Evolutionary conservation across 352 stramenopile genomes (phyloP).

Genomic region (Globisporangium acanthophoron): DNA sequence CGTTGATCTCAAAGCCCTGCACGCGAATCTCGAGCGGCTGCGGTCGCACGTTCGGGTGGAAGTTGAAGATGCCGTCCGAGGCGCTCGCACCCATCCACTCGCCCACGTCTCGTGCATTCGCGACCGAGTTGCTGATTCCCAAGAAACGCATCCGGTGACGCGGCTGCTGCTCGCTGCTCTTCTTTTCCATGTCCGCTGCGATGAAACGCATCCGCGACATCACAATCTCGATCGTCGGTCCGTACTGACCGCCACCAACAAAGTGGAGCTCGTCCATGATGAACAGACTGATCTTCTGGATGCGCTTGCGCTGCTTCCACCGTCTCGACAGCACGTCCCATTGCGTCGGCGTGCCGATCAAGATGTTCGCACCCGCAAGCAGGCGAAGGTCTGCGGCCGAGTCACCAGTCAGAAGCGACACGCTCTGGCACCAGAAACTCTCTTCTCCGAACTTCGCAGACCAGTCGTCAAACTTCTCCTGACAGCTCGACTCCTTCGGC

Average conservation of each 20-base stretch:
- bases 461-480: conserved; percentile 81
- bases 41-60: conserved; percentile 93
- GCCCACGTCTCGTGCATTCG: conserved; percentile 96
- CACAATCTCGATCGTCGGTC: conserved; percentile 95
- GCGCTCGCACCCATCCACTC: conserved; percentile 96
- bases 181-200: conserved; percentile 82
- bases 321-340: conserved; percentile 96
- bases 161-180: conserved; percentile 23
- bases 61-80: conserved; percentile 90
- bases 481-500: conserved; percentile 76
- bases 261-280: conserved; percentile 98
- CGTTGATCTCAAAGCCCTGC: conserved; percentile 97
- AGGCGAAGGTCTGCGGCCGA: conserved; percentile 90
- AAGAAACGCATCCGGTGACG: conserved; percentile 86
- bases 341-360: conserved; percentile 92
- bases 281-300: conserved; percentile 93
- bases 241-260: conserved; percentile 85
- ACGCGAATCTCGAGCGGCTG: conserved; percentile 96
- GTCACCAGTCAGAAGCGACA: conserved; percentile 94
- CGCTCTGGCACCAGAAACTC: conserved; percentile 76
- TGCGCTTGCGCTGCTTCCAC: conserved; percentile 96
- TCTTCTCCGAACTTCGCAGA: conserved; percentile 75
- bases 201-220: conserved; percentile 98
- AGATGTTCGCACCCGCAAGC: conserved; percentile 87
- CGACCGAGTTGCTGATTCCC: conserved; percentile 94